A percentile compares a stretch with the other conserved stretches of the same genome.
Evolutionary conservation across 345 rosid species (phyloP).

Genomic region (Acer yangbiense): DNA sequence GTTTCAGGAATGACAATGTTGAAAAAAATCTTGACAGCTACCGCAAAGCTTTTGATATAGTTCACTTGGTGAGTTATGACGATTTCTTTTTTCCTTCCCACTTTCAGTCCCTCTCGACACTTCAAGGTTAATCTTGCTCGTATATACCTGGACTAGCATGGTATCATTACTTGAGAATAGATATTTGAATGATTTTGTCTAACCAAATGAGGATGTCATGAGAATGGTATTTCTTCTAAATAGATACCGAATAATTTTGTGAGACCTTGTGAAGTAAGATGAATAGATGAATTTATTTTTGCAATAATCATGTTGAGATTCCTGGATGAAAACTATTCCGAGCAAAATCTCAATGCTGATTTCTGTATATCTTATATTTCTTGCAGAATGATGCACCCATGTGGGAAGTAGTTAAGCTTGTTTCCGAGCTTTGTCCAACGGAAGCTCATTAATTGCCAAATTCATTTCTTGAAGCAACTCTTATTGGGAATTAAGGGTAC

Average conservation of each 20-base stretch:
- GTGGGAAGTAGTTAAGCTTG: slow-evolving; percentile 71
- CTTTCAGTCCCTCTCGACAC: neutral
- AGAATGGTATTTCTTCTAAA: neutral
- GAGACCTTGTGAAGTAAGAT: neutral
- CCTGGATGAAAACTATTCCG: neutral
- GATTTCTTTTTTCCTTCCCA: neutral
- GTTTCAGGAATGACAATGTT: slow-evolving; percentile 69
- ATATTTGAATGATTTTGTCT: too few relatives aligned
- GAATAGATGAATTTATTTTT: neutral
- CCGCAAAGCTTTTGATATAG: slow-evolving; percentile 69
- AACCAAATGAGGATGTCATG: too few relatives aligned
- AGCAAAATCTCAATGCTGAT: neutral
- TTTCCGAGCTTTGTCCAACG: slow-evolving; percentile 47
- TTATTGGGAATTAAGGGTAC: neutral
- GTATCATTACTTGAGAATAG: neutral
- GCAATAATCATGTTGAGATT: neutral
- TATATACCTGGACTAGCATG: neutral
- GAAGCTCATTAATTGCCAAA: slow-evolving; percentile 29
- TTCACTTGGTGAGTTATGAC: slow-evolving; percentile 61
- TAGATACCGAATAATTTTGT: neutral
- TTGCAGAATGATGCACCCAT: slow-evolving; percentile 78
- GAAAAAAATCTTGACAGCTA: slow-evolving; percentile 62
- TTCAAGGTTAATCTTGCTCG: neutral
- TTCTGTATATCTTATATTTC: neutral
- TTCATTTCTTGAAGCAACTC: neutral